These are phyloP conservation scores for Pythium rhizo-oryzae DNA, from an alignment of 352 stramenopile species.

Conservation along the genomic window DNA sequence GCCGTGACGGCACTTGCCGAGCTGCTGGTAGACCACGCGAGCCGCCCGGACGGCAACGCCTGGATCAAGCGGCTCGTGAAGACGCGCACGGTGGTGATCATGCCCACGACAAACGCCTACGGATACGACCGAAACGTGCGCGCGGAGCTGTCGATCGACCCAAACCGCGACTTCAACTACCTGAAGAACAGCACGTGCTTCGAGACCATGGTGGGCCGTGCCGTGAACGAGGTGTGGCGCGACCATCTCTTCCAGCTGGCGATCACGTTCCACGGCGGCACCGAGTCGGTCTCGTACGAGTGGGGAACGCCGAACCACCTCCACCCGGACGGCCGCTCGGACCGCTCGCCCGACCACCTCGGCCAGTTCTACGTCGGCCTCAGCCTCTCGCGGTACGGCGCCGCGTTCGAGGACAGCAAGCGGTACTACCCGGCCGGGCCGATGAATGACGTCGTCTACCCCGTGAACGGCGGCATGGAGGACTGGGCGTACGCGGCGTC, in stretches of 20 bases:
- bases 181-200: constrained; percentile 89
- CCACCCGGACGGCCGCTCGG: constrained; percentile 50
- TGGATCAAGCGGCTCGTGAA: constrained; percentile 87
- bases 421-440: constrained; percentile 75
- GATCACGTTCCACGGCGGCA: constrained; percentile 99
- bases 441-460: constrained; percentile 98
- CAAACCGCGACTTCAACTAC: constrained; percentile 99
- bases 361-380: constrained; percentile 26
- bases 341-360: constrained; percentile 85
- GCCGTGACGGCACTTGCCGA: constrained; percentile 68
- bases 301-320: constrained; percentile 95
- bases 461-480: constrained; percentile 97
- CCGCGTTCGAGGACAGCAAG: constrained; percentile 72
- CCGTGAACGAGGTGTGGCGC: constrained; percentile 97
- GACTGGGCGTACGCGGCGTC: constrained; percentile 96
- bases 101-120: constrained; percentile 95
- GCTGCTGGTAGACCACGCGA: constrained; percentile 10
- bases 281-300: constrained; percentile 97
- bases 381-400: constrained; percentile 61
- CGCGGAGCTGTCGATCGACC: constrained; percentile 92
- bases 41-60: constrained; percentile 4
- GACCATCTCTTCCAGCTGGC: constrained; percentile 97
- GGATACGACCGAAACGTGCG: constrained; percentile 89
- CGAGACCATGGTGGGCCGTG: constrained; percentile 94
- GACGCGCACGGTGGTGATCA: constrained; percentile 78